Evolutionary conservation across 2,329 filamentous ascomycete genomes (phyloP).

Genomic region (Phyllosticta paracitricarpa): DNA sequence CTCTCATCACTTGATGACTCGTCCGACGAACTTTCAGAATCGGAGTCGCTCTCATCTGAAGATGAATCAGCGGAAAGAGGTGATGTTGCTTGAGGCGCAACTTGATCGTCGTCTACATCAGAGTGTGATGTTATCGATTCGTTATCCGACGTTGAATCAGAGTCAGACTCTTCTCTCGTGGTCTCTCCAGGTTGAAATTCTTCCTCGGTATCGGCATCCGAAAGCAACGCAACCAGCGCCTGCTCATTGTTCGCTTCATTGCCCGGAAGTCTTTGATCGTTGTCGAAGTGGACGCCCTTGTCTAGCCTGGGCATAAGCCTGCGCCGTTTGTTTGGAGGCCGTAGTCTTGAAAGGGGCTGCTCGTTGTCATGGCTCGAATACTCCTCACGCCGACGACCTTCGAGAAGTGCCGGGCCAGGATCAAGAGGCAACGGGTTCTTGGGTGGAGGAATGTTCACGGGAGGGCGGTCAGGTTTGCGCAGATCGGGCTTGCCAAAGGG

Average conservation of each 20-base stretch:
- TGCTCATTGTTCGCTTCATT: background rate
- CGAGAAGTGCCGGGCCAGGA: background rate
- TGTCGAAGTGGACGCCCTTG: conserved; percentile 12
- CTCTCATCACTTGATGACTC: background rate
- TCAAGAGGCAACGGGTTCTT: conserved; percentile 45
- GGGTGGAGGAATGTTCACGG: conserved; percentile 60
- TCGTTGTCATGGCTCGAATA: conserved; percentile 4
- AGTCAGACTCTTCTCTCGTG: background rate
- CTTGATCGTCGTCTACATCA: conserved; percentile 15
- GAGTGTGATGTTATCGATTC: background rate
- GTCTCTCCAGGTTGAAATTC: conserved; percentile 12
- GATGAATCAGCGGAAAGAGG: background rate
- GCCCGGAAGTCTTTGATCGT: background rate
- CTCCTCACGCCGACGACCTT: background rate
- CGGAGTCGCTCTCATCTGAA: background rate
- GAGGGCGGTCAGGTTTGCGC: conserved; percentile 50
- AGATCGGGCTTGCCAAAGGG: conserved; percentile 70
- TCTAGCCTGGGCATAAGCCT: conserved; percentile 9
- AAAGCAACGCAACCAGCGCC: background rate
- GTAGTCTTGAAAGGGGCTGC: conserved; percentile 24
- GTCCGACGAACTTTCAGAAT: background rate
- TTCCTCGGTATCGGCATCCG: conserved; percentile 9
- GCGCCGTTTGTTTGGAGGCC: conserved; percentile 12
- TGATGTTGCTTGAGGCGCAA: background rate
- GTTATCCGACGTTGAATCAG: background rate